Percentiles rank a stretch among this genome's conserved stretches.
phyloP scores from a whole-genome alignment of 768 basidiomycete species.

The Trametes cingulata region DNA sequence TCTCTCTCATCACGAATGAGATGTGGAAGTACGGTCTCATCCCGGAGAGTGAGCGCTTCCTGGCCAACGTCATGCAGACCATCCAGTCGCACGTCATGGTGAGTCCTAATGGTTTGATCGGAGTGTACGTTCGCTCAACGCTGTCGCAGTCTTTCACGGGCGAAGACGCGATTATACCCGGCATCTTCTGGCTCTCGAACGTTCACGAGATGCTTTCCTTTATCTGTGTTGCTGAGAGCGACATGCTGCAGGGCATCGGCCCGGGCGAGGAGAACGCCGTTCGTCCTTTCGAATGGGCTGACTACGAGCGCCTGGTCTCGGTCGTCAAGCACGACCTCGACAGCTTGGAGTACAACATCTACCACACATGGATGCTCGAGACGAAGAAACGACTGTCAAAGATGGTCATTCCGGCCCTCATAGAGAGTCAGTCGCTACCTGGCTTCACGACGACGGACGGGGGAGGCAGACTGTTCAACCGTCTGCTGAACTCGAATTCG shows the following conservation, averaged over 20 bases:
- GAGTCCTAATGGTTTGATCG: conserved; percentile 34
- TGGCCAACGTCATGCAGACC: conserved; percentile 98
- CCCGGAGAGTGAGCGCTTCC: conserved; percentile 93
- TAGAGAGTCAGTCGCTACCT: conserved; percentile 96
- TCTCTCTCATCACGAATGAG: conserved; percentile 97
- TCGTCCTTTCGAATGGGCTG: conserved; percentile 93
- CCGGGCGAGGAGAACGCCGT: conserved; percentile 93
- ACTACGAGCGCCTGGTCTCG: conserved; percentile 95
- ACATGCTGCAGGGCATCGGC: conserved; percentile 97
- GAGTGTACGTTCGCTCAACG: conserved; percentile 10
- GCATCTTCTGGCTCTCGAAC: conserved; percentile 99
- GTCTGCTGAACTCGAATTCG: conserved; percentile 81
- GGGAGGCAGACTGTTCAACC: conserved; percentile 90
- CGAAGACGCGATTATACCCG: conserved; percentile 94
- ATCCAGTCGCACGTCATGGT: conserved; percentile 99
- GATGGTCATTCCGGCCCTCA: conserved; percentile 99
- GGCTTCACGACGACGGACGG: conserved; percentile 97
- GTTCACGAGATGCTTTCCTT: conserved; percentile 99
- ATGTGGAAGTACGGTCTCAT: conserved; percentile 99
- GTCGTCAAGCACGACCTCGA: conserved; percentile 99
- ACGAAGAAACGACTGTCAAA: conserved; percentile 94
- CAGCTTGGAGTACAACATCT: conserved; percentile 98
- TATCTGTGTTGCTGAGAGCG: conserved; percentile 97
- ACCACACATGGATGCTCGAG: conserved; percentile 99
- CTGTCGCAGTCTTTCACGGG: conserved; percentile 73